Evolutionary conservation across 495 filamentous ascomycete genomes (phyloP).

Genomic region (Penicillium atrosanguineum): DNA sequence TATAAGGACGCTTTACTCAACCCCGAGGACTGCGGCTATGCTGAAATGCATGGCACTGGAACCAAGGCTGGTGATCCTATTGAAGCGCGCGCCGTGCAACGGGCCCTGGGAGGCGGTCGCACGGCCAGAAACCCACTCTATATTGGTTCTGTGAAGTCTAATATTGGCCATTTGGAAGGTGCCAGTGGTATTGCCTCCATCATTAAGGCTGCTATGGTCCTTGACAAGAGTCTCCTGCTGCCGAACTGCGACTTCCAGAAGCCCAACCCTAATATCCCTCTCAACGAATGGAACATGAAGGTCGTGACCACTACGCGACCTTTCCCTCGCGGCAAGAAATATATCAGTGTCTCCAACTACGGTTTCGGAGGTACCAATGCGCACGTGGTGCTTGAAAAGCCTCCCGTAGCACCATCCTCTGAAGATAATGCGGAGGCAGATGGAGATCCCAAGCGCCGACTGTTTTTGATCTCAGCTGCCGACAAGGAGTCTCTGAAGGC

Average conservation of each 20-base stretch:
- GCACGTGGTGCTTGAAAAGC: constrained; percentile 49
- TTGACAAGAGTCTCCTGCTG: constrained; percentile 49
- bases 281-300: constrained; percentile 28
- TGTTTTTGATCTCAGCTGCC: constrained; percentile 31
- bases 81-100: constrained; percentile 40
- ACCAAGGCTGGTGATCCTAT: constrained; percentile 53
- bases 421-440: constrained; percentile 14
- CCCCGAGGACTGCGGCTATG: constrained; percentile 27
- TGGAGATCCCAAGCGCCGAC: constrained; percentile 23
- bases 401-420: constrained; percentile 10
- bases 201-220: constrained; percentile 58
- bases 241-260: constrained; percentile 37
- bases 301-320: constrained; percentile 14
- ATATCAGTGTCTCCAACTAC: constrained; percentile 55
- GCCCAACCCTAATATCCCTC: constrained; percentile 33
- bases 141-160: constrained; percentile 37
- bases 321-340: constrained; percentile 32
- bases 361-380: constrained; percentile 64
- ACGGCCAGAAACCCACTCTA: constrained; percentile 31
- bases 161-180: constrained; percentile 56
- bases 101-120: constrained; percentile 42
- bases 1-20: constrained; percentile 21
- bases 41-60: constrained; percentile 50
- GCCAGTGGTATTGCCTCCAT: constrained; percentile 57
- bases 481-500: constrained; percentile 27